phyloP scores from a whole-genome alignment of 306 rosid species.

The Macrotyloma uniflorum region DNA sequence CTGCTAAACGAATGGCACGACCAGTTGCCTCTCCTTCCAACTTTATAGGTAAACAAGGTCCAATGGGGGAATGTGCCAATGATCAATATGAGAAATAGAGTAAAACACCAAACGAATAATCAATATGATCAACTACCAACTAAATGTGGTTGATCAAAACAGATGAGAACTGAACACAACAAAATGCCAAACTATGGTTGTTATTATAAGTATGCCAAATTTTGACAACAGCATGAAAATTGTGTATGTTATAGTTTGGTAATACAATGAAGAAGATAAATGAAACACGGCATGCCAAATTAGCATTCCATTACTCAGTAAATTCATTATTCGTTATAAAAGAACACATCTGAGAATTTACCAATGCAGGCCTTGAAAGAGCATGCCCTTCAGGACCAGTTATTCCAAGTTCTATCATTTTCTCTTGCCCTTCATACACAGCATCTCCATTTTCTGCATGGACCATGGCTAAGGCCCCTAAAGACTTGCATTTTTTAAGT shows the following conservation, averaged over 20 bases:
- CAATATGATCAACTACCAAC: slow-evolving; percentile 6
- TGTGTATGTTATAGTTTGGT: not conserved
- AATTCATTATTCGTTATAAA: not conserved
- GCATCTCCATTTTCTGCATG: slow-evolving; percentile 99
- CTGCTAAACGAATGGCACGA: slow-evolving; percentile 85
- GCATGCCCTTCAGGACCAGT: slow-evolving; percentile 96
- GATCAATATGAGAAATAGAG: not conserved
- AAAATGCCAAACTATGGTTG: not conserved
- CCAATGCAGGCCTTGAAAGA: slow-evolving; percentile 92
- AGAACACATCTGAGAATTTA: slow-evolving; percentile 37
- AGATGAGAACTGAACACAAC: not conserved
- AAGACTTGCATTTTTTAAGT: slow-evolving; percentile 84
- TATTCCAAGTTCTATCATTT: slow-evolving; percentile 93
- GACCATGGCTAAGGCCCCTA: slow-evolving; percentile 97
- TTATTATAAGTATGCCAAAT: not conserved
- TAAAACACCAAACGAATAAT: slow-evolving; percentile 7
- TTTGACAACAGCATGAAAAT: slow-evolving; percentile 18
- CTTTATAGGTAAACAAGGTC: slow-evolving; percentile 47
- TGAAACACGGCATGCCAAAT: slow-evolving; percentile 1
- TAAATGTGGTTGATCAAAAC: not conserved
- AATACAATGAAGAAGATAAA: not conserved
- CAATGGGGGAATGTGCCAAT: slow-evolving; percentile 31
- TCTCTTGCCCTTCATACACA: slow-evolving; percentile 82
- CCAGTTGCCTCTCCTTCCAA: slow-evolving; percentile 96
- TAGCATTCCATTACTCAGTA: slow-evolving; percentile 7